phyloP scores from a whole-genome alignment of 1,284 basidiomycete species.

The Anthracocystis panici-leucophaei region DNA sequence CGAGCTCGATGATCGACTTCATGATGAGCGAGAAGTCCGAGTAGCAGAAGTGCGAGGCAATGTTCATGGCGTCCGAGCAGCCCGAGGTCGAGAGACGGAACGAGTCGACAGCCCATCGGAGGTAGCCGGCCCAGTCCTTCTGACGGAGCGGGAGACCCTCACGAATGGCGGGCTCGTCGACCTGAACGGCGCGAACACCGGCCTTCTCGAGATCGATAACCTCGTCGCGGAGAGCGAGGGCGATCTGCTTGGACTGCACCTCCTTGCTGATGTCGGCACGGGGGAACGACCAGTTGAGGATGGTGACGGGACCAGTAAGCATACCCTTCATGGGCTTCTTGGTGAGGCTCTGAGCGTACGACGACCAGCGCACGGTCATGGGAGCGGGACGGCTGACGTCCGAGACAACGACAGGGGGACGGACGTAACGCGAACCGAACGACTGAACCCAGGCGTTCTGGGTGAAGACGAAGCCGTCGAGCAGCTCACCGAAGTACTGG shows the following conservation, averaged over 20 bases:
- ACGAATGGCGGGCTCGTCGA: conserved; percentile 99
- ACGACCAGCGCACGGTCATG: conserved; percentile 97
- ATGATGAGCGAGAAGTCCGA: conserved; percentile 93
- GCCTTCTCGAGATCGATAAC: conserved; percentile 97
- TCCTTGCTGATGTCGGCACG: conserved; percentile 97
- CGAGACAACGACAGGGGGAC: conserved; percentile 97
- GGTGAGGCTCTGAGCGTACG: conserved; percentile 95
- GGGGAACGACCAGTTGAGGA: conserved; percentile 99
- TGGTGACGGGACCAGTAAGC: conserved; percentile 81
- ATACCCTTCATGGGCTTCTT: conserved; percentile 99
- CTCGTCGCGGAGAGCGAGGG: conserved; percentile 97
- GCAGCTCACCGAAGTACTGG: conserved; percentile 98
- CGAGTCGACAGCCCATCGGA: conserved; percentile 69
- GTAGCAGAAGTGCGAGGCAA: conserved; percentile 70
- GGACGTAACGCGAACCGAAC: conserved; percentile 89
- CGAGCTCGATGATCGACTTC: conserved; percentile 94
- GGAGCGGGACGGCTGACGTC: conserved; percentile 93
- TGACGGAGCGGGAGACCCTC: conserved; percentile 77
- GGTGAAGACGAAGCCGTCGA: conserved; percentile 96
- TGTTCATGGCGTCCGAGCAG: conserved; percentile 67
- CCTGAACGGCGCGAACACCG: conserved; percentile 97
- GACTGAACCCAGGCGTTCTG: conserved; percentile 99
- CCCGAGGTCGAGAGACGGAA: conserved; percentile 68
- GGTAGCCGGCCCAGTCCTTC: conserved; percentile 67
- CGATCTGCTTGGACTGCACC: conserved; percentile 97